A percentile compares a stretch with the other conserved stretches of the same genome.
These are phyloP conservation scores for Tilletia indica DNA, from an alignment of 1,284 basidiomycete genomes.

Conservation along the genomic window DNA sequence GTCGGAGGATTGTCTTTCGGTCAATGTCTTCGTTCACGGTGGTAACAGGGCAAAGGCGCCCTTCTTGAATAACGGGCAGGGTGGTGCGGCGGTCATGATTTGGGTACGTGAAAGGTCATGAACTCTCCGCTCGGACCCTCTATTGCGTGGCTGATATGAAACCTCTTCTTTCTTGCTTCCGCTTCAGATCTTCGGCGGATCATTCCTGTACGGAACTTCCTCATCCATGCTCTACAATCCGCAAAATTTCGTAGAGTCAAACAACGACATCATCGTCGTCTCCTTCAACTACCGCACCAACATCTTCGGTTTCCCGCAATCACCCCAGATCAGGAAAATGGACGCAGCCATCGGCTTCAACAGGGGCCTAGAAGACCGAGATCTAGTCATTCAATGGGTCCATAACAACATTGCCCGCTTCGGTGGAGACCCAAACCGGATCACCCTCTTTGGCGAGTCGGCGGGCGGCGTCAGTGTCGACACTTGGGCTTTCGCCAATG, in stretches of 20 bases:
- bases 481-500: conserved; percentile 13
- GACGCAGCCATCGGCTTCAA: conserved; percentile 55
- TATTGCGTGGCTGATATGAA: no score
- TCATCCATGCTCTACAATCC: conserved; percentile 31
- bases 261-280: conserved; percentile 57
- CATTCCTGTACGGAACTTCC: conserved; percentile 38
- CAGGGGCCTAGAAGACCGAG: conserved; percentile 66
- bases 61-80: background rate
- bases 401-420: conserved; percentile 66
- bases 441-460: conserved; percentile 48
- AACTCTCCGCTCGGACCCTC: background rate
- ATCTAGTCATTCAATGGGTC: conserved; percentile 63
- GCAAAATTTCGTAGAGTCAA: conserved; percentile 27
- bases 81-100: conserved; percentile 63
- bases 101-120: conserved; percentile 54
- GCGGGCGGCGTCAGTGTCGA: conserved; percentile 27
- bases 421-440: conserved; percentile 66
- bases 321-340: conserved; percentile 53
- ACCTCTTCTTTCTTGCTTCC: background rate
- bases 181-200: conserved; percentile 61
- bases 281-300: conserved; percentile 61
- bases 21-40: conserved; percentile 30
- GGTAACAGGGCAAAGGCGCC: conserved; percentile 20
- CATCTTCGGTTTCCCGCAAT: conserved; percentile 59
- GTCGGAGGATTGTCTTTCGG: conserved; percentile 29